phyloP scores from a whole-genome alignment of 1,139 yeast genomes.

The Pneumocystis sp. region DNA sequence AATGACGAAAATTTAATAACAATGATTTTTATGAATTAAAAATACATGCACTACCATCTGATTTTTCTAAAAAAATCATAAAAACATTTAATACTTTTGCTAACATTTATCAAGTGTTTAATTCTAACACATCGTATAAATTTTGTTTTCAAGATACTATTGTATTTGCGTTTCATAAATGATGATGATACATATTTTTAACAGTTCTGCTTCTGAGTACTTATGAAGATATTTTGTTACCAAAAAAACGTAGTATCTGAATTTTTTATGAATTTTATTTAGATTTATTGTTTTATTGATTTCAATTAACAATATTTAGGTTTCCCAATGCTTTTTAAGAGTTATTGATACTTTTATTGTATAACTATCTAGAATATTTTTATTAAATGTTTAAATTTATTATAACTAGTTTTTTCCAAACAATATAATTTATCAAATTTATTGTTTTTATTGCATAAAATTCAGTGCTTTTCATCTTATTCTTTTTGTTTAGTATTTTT shows the following conservation, averaged over 20 bases:
- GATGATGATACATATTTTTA: background rate
- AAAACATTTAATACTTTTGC: background rate
- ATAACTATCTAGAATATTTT: no score
- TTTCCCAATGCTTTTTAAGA: background rate
- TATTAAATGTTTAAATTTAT: no score
- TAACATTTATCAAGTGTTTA: background rate
- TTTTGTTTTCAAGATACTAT: background rate
- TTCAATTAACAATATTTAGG: background rate
- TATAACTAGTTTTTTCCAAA: no score
- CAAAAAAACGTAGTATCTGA: background rate
- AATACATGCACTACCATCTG: slow-evolving; percentile 1
- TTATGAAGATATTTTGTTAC: background rate
- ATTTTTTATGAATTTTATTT: background rate
- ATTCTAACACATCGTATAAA: background rate
- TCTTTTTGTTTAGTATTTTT: no score
- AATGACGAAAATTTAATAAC: background rate
- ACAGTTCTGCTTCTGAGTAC: background rate
- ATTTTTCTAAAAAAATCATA: background rate
- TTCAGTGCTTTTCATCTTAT: no score
- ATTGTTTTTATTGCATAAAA: no score
- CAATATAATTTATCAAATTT: no score
- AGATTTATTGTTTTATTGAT: background rate
- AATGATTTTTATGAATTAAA: background rate
- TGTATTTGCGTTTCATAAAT: background rate
- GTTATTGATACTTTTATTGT: no score